These are phyloP conservation scores for Metschnikowia gelsemii DNA, from an alignment of 805 yeast species.

Conservation along the genomic window DNA sequence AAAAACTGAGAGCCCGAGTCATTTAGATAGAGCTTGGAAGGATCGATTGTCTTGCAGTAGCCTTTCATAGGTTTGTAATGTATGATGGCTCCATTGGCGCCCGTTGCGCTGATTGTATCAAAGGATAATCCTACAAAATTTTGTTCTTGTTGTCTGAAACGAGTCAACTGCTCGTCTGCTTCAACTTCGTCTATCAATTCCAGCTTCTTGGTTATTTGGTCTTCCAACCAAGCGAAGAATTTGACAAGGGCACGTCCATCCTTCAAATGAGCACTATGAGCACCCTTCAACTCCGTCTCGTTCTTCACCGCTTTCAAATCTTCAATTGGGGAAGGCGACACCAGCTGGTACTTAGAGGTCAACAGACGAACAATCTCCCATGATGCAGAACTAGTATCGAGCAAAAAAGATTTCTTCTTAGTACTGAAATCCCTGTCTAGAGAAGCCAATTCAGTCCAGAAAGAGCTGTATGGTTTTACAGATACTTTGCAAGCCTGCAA, in stretches of 20 bases:
- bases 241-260: constrained; percentile 57
- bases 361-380: constrained; percentile 42
- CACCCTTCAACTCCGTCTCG: constrained; percentile 49
- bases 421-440: constrained; percentile 36
- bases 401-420: constrained; percentile 30
- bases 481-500: constrained; percentile 28
- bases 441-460: constrained; percentile 45
- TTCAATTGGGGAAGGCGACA: constrained; percentile 42
- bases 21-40: constrained; percentile 50
- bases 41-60: constrained; percentile 48
- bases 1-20: constrained; percentile 63
- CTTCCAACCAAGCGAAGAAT: constrained; percentile 59
- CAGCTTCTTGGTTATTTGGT: constrained; percentile 43
- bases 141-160: constrained; percentile 40
- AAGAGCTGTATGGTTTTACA: constrained; percentile 43
- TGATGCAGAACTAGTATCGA: constrained; percentile 32
- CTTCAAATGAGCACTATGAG: constrained; percentile 51
- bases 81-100: constrained; percentile 73
- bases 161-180: constrained; percentile 51
- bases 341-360: constrained; percentile 30
- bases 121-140: constrained; percentile 65
- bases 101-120: constrained; percentile 72
- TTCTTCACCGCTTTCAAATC: constrained; percentile 55
- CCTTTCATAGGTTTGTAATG: constrained; percentile 63
- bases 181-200: constrained; percentile 55